Evolutionary conservation across 805 yeast genomes (phyloP).

Genomic region (Candida ortonii): DNA sequence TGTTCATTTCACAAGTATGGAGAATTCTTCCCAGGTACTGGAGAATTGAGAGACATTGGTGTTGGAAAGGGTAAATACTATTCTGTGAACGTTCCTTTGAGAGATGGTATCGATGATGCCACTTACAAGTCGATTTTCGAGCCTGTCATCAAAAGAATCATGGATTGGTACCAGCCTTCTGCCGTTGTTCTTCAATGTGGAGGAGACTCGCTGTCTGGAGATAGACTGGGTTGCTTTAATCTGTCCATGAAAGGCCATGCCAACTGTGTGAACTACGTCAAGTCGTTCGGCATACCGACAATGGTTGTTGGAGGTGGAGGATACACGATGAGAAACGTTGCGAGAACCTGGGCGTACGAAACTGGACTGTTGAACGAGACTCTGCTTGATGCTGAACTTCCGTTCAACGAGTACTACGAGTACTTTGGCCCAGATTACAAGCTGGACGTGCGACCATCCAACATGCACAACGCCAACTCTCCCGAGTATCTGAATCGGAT

Average conservation of each 20-base stretch:
- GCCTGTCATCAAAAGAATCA: conserved; percentile 74
- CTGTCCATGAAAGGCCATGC: conserved; percentile 94
- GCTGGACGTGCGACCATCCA: conserved; percentile 89
- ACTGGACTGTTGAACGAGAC: conserved; percentile 84
- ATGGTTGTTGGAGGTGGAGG: conserved; percentile 98
- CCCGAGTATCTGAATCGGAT: conserved; percentile 89
- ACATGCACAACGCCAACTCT: conserved; percentile 94
- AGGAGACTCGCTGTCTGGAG: conserved; percentile 95
- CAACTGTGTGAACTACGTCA: conserved; percentile 86
- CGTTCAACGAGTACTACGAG: conserved; percentile 95
- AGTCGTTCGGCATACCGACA: conserved; percentile 81
- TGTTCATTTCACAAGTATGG: conserved; percentile 90
- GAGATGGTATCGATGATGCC: conserved; percentile 93
- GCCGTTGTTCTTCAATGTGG: conserved; percentile 98
- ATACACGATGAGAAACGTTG: conserved; percentile 94
- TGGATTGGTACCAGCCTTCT: conserved; percentile 90
- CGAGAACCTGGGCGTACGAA: conserved; percentile 93
- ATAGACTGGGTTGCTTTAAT: conserved; percentile 93
- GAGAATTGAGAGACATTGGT: conserved; percentile 80
- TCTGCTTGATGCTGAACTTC: conserved; percentile 70
- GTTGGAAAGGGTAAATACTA: conserved; percentile 82
- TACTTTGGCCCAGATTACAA: conserved; percentile 97
- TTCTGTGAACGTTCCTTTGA: conserved; percentile 79
- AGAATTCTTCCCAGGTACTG: conserved; percentile 92
- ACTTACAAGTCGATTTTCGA: conserved; percentile 82